A percentile compares a stretch with the other conserved stretches of the same genome.
Evolutionary conservation across 768 basidiomycete genomes (phyloP).

Genomic region (Mycena galericulata): DNA sequence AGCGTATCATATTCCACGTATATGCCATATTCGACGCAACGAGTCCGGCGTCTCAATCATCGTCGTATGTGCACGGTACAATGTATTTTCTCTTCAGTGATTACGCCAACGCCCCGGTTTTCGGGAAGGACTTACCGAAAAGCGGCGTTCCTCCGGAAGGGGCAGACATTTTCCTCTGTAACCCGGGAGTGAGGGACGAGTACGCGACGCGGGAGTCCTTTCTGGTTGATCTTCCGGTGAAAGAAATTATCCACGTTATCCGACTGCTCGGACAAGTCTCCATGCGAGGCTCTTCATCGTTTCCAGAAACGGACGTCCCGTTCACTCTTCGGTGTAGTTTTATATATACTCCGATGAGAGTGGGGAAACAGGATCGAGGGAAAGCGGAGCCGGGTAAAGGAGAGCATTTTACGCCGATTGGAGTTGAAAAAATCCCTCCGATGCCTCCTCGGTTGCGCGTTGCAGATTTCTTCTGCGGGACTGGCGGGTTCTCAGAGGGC

Average conservation of each 20-base stretch:
- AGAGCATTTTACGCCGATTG: not conserved
- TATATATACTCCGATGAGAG: not conserved
- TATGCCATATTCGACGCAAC: not conserved
- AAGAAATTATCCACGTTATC: not conserved
- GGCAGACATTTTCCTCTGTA: not conserved
- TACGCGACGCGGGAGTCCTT: not conserved
- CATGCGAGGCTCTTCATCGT: not conserved
- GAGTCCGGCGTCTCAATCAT: not conserved
- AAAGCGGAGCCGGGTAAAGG: not conserved
- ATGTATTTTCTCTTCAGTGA: not conserved
- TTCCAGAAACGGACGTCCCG: not conserved
- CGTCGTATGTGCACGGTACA: not conserved
- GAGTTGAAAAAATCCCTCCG: not conserved
- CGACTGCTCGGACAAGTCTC: not conserved
- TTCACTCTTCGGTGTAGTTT: not conserved
- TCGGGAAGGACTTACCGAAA: not conserved
- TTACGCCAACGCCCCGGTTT: not conserved
- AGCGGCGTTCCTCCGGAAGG: not conserved
- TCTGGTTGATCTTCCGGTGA: not conserved
- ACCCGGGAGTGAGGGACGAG: not conserved
- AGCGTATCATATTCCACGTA: not conserved
- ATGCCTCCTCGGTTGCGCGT: not conserved
- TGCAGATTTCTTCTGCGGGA: slow-evolving; percentile 7
- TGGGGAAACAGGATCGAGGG: too few relatives aligned
- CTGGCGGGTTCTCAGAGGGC: slow-evolving; percentile 3